Base-by-base conservation (phyloP, 441 rosid species). In the Pelargonium australe region DNA sequence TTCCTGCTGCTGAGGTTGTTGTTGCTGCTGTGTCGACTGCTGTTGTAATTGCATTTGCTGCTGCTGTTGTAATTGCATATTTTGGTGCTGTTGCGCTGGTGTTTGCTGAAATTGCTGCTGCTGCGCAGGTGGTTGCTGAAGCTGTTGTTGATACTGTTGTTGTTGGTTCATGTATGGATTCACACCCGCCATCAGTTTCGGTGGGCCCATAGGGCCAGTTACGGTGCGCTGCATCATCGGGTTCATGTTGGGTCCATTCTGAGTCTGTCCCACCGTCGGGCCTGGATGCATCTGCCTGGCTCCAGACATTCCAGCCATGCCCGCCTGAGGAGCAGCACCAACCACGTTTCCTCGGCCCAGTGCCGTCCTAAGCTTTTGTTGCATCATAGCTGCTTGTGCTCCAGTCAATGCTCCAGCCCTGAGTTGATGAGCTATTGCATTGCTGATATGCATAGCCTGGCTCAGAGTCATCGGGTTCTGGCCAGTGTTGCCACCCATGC, bases 161-260 rank as follows among this genome's bases (percentile, higher is more conserved):
- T 84, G 88, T 37, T 75, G 97, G 76, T 84, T 91, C 91, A 85
- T 80, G 77, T 82, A 92, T 10, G 58, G 63, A 75, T 83, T 85
- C 86, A 86, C 83, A 73, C 92, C 90, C 3, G 87, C 67, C 87
- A 81, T 88, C 83, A 84, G 64, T 78, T 91, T 95, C 53, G 97
- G 96, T 2, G 98, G 99, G 53, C 87, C 99, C 99, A 95, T 92
- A 49, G 84, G 80, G 65, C 87, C 96, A 81, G 82, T 65, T 63
- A 83, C 79, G 63, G 78, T 67, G 65, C 94, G 85, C 72, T 87
- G 99, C 84, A 89, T 49, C 84, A 89, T 49, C n/a, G 71, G 66
- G 73, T 66, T 84, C 80, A 83, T 85, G 83, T 74, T 87, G 55
- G 89, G 82, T 67, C 89, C 89, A 79, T 64, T 90, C 68, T 85